Evolutionary conservation across 106 monocot genomes (phyloP).

Genomic region (Dendrobium officinale): DNA sequence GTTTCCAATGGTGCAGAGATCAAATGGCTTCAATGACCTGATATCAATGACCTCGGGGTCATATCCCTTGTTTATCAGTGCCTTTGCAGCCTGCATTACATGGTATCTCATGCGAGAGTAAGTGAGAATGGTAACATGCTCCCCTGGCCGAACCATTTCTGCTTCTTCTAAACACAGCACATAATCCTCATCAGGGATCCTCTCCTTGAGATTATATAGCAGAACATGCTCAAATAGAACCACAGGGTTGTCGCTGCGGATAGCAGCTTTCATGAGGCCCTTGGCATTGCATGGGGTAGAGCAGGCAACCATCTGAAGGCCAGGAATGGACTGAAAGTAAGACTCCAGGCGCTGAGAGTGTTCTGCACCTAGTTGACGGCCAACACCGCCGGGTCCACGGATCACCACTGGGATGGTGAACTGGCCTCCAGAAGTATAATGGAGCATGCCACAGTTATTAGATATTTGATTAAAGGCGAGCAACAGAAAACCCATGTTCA

Average conservation of each 20-base stretch:
- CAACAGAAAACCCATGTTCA: slow-evolving; percentile 98
- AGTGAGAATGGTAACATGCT: slow-evolving; percentile 86
- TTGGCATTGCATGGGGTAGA: slow-evolving; percentile 90
- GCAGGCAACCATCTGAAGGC: slow-evolving; percentile 88
- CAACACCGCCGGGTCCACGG: slow-evolving; percentile 91
- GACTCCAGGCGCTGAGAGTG: slow-evolving; percentile 94
- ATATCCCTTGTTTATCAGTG: slow-evolving; percentile 79
- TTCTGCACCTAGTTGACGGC: slow-evolving; percentile 88
- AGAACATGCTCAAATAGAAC: slow-evolving; percentile 85
- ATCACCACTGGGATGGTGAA: slow-evolving; percentile 90
- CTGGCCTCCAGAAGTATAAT: slow-evolving; percentile 92
- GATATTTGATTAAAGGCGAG: slow-evolving; percentile 97
- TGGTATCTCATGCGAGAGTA: slow-evolving; percentile 93
- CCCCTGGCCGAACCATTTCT: slow-evolving; percentile 91
- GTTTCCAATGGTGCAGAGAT: slow-evolving; percentile 82
- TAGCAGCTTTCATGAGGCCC: slow-evolving; percentile 91
- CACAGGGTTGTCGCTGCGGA: slow-evolving; percentile 78
- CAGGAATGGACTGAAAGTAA: slow-evolving; percentile 97
- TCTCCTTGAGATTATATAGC: slow-evolving; percentile 77
- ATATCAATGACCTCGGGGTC: slow-evolving; percentile 98
- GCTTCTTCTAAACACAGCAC: slow-evolving; percentile 67
- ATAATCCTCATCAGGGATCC: slow-evolving; percentile 86
- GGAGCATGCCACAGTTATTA: slow-evolving; percentile 99
- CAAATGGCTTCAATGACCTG: slow-evolving; percentile 88
- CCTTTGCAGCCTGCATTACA: slow-evolving; percentile 93